Evolutionary conservation across 345 rosid species (phyloP).

Genomic region (Eucalyptus leucophloia): DNA sequence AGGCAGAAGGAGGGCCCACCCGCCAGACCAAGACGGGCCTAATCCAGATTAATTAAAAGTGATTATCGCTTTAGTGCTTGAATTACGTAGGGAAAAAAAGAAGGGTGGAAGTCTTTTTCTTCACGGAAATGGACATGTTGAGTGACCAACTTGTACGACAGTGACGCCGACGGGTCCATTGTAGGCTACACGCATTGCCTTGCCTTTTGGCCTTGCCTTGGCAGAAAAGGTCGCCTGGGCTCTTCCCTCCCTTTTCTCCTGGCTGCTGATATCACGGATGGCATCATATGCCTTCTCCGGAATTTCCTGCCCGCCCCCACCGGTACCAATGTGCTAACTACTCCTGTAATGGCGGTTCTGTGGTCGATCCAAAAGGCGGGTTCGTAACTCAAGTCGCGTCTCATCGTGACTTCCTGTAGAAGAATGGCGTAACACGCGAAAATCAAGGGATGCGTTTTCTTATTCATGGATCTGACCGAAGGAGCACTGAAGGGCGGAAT

Average conservation of each 20-base stretch:
- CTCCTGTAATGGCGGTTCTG: background rate
- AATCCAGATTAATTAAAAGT: background rate
- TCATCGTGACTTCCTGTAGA: background rate
- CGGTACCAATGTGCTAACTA: background rate
- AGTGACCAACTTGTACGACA: background rate
- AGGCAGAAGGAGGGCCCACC: background rate
- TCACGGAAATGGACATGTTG: background rate
- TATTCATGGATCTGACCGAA: background rate
- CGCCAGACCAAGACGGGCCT: background rate
- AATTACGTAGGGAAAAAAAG: background rate
- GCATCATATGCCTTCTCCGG: background rate
- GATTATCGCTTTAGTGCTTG: background rate
- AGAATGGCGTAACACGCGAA: background rate
- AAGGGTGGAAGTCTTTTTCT: background rate
- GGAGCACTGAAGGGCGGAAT: background rate
- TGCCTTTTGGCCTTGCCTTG: background rate
- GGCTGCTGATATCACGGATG: background rate
- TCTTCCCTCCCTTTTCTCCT: background rate
- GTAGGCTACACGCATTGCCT: background rate
- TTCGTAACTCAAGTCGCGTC: too few species aligned
- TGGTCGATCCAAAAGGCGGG: background rate
- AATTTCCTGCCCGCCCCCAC: background rate
- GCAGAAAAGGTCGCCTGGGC: background rate
- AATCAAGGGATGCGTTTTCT: background rate
- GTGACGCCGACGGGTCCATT: background rate